Conservation (phyloP, 2,329 filamentous ascomycete species). For the Exophiala sp. region DNA sequence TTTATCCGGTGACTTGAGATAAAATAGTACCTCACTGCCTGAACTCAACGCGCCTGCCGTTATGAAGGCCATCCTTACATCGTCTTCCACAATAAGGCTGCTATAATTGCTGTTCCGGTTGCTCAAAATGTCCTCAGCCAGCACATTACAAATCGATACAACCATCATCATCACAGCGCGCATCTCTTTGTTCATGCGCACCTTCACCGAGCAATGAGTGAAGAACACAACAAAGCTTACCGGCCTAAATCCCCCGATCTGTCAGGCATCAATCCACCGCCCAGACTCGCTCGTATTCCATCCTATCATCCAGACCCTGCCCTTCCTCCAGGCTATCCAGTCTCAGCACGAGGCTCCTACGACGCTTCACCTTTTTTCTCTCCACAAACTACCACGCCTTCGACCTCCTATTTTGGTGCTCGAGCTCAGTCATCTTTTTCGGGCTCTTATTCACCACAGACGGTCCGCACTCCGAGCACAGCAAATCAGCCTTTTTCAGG, state of each 20-base stretch:
- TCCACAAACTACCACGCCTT: constrained; percentile 30
- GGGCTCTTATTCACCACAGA: constrained; percentile 10
- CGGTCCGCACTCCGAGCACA: constrained; percentile 15
- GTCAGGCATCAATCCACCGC: constrained; percentile 44
- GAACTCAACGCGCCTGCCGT: too few species aligned
- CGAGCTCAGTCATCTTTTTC: constrained; percentile 11
- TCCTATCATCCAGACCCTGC: constrained; percentile 31
- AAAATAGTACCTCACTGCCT: too few species aligned
- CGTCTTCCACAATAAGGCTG: background rate
- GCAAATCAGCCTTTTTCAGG: constrained; percentile 21
- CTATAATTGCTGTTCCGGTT: background rate
- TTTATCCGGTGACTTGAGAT: too few species aligned
- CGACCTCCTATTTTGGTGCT: constrained; percentile 25
- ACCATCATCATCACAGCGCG: background rate
- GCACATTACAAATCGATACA: background rate
- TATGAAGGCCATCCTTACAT: too few species aligned
- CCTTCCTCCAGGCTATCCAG: constrained; percentile 32
- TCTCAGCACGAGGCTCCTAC: constrained; percentile 40
- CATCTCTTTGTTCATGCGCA: background rate
- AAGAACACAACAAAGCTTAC: constrained; percentile 33
- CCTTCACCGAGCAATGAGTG: constrained; percentile 24
- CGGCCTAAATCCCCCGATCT: constrained; percentile 50
- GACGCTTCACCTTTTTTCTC: constrained; percentile 47
- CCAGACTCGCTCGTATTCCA: constrained; percentile 33
- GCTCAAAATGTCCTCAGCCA: background rate